Percentiles rank a stretch among this genome's conserved stretches.
Conservation (phyloP, 805 yeast genomes). For the Candida quercuum region DNA sequence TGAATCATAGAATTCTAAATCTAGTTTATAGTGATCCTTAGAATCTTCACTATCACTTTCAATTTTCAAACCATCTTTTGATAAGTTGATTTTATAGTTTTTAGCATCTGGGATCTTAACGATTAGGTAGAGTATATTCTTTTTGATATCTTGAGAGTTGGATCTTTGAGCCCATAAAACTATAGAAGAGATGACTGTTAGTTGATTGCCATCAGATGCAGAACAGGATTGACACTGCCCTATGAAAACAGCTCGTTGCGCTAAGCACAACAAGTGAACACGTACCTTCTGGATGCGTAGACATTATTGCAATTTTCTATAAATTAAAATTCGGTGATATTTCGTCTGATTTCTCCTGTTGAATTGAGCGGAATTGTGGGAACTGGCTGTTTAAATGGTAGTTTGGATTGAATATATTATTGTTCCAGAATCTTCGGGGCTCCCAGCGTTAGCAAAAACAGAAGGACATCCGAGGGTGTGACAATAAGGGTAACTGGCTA, state of each 20-base stretch:
- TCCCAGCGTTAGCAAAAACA: too few species aligned
- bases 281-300: conserved; percentile 11
- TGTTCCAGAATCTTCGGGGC: background rate
- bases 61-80: conserved; percentile 48
- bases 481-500: background rate
- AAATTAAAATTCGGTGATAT: too few species aligned
- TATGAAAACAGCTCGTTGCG: background rate
- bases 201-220: too few species aligned
- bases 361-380: background rate
- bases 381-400: background rate
- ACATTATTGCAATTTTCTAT: too few species aligned
- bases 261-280: background rate
- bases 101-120: conserved; percentile 67
- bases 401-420: background rate
- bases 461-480: too few species aligned
- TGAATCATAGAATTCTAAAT: conserved; percentile 71
- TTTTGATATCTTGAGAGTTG: conserved; percentile 59
- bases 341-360: too few species aligned
- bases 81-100: conserved; percentile 56
- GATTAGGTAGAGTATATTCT: conserved; percentile 73
- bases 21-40: conserved; percentile 48
- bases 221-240: background rate
- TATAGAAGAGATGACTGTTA: conserved; percentile 15
- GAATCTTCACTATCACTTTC: conserved; percentile 43
- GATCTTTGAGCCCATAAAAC: conserved; percentile 98